A percentile compares a stretch with the other conserved stretches of the same genome.
phyloP scores from a whole-genome alignment of 352 stramenopile species.

The Globisporangium acanthophoron region DNA sequence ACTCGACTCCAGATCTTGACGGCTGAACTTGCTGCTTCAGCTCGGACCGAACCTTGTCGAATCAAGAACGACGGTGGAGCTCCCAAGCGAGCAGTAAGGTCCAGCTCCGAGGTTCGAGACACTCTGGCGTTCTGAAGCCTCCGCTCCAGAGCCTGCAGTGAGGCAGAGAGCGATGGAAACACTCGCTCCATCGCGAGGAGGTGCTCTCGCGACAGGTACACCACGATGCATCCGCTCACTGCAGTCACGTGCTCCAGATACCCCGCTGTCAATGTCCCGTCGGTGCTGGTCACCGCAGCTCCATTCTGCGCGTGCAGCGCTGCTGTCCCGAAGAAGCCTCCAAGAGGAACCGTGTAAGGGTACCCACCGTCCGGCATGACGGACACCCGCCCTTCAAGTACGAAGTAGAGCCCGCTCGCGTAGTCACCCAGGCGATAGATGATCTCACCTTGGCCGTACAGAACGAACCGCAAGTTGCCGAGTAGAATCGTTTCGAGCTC shows the following conservation, averaged over 20 bases:
- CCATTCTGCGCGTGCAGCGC: conserved; percentile 18
- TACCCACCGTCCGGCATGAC: conserved; percentile 19
- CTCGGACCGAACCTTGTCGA: neutral
- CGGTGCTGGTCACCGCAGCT: neutral
- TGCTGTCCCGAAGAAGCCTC: conserved; percentile 43
- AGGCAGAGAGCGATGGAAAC: conserved; percentile 22
- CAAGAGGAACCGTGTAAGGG: conserved; percentile 27
- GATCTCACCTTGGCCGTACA: conserved; percentile 56
- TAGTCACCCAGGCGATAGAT: conserved; percentile 55
- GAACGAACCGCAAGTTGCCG: conserved; percentile 49
- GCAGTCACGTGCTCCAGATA: conserved; percentile 38
- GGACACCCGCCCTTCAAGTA: conserved; percentile 40
- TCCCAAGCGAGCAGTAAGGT: conserved; percentile 11
- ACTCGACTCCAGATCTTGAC: neutral
- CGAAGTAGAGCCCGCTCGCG: conserved; percentile 39
- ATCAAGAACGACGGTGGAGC: neutral
- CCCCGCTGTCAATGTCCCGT: conserved; percentile 7
- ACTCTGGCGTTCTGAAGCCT: conserved; percentile 26
- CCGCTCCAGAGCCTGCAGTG: conserved; percentile 24
- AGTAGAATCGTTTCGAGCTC: conserved; percentile 45
- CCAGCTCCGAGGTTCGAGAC: conserved; percentile 22
- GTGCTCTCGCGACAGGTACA: conserved; percentile 42
- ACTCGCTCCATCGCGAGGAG: conserved; percentile 29
- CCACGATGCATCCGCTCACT: conserved; percentile 48
- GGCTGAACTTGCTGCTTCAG: neutral